These are phyloP conservation scores for Gillenia trifoliata DNA, from an alignment of 306 rosid genomes.

Conservation along the genomic window DNA sequence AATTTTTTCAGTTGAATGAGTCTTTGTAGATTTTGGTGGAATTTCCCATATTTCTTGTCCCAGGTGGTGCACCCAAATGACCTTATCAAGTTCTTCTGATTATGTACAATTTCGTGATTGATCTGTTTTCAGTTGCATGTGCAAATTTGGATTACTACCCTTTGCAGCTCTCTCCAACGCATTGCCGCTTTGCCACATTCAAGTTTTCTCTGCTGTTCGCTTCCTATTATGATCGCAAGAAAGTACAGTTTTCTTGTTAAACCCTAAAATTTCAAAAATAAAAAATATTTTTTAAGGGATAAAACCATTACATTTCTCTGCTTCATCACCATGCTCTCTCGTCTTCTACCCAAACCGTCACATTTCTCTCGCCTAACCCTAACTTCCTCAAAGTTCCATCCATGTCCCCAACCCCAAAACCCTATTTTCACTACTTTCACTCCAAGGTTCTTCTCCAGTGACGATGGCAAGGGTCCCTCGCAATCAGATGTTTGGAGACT, in stretches of 20 bases:
- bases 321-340: slow-evolving; percentile 68
- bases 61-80: too few relatives aligned
- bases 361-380: slow-evolving; percentile 50
- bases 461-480: slow-evolving; percentile 32
- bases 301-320: neutral
- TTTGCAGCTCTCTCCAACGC: neutral
- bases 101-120: too few relatives aligned
- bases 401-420: slow-evolving; percentile 19
- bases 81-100: too few relatives aligned
- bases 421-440: slow-evolving; percentile 12
- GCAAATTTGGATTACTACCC: too few relatives aligned
- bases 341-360: slow-evolving; percentile 65
- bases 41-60: too few relatives aligned
- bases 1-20: too few relatives aligned
- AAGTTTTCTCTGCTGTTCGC: neutral
- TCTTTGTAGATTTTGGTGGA: too few relatives aligned
- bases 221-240: neutral
- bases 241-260: neutral
- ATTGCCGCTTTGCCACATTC: neutral
- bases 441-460: slow-evolving; percentile 49
- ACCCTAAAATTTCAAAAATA: neutral
- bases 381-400: slow-evolving; percentile 25
- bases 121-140: too few relatives aligned
- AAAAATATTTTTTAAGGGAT: neutral
- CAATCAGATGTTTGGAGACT: slow-evolving; percentile 34